A percentile compares a stretch with the other conserved stretches of the same genome.
Evolutionary conservation across 129 eudicot species (phyloP).

Genomic region (Calendula officinalis): DNA sequence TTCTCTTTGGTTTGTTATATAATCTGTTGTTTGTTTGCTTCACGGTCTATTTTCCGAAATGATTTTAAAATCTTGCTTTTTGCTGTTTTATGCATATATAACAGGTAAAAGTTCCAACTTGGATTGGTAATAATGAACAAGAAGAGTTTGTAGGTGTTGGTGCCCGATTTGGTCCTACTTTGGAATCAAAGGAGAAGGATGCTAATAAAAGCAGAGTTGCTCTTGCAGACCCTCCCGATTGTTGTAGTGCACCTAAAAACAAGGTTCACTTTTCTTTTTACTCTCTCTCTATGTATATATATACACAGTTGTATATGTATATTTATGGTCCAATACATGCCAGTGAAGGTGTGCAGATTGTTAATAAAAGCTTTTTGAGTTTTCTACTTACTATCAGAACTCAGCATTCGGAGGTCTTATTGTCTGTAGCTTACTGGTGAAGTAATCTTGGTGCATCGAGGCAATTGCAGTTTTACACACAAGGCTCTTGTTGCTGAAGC

Average conservation of each 20-base stretch:
- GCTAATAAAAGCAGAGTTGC: conserved; percentile 76
- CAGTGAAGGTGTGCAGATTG: conserved; percentile 18
- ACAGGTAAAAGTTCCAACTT: conserved; percentile 93
- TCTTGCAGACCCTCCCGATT: conserved; percentile 96
- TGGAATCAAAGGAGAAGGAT: conserved; percentile 95
- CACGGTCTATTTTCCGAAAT: conserved; percentile 1
- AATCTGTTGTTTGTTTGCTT: not conserved
- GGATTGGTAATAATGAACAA: conserved; percentile 72
- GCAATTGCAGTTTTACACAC: conserved; percentile 91
- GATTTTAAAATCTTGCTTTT: conserved; percentile 9
- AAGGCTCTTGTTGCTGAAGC: conserved; percentile 94
- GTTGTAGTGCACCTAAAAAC: conserved; percentile 84
- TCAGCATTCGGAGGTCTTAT: conserved; percentile 41
- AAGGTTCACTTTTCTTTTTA: conserved; percentile 49
- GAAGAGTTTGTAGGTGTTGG: conserved; percentile 94
- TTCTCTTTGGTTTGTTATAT: not conserved
- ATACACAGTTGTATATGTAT: not conserved
- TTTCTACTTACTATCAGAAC: conserved; percentile 36
- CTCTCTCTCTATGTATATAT: not conserved
- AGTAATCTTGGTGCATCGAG: conserved; percentile 92
- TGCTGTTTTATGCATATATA: conserved; percentile 16
- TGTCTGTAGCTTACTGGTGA: conserved; percentile 89
- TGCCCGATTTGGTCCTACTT: conserved; percentile 95
- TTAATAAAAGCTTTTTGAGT: conserved; percentile 27
- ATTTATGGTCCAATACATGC: conserved; percentile 9